phyloP scores from a whole-genome alignment of 169 alveolate genomes.

The Perkinsus olseni region DNA sequence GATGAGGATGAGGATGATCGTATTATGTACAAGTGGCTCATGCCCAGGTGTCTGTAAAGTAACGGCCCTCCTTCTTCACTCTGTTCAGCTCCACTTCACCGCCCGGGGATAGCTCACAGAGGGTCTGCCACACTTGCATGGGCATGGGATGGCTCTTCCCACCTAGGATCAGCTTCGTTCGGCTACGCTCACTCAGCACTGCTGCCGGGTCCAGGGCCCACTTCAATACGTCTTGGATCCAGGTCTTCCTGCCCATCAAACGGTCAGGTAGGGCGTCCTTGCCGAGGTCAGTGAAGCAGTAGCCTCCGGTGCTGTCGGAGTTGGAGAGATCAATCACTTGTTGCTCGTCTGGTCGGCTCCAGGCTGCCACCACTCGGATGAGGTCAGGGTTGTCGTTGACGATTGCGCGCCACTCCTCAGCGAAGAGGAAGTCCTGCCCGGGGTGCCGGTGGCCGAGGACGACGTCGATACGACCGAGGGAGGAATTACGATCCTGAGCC shows the following conservation, averaged over 20 bases:
- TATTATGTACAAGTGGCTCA: not conserved
- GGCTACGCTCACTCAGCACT: not conserved
- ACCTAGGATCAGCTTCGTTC: not conserved
- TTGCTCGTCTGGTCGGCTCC: not conserved
- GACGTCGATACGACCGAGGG: not conserved
- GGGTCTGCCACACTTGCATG: not conserved
- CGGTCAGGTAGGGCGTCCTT: not conserved
- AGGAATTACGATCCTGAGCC: not conserved
- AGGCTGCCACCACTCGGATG: not conserved
- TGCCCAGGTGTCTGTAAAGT: not conserved
- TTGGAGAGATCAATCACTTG: not conserved
- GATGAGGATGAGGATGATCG: too few relatives aligned
- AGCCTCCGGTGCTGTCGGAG: not conserved
- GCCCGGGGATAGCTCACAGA: not conserved
- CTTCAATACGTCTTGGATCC: not conserved
- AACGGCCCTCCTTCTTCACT: not conserved
- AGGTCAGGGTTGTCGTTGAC: not conserved
- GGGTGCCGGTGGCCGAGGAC: conserved; percentile 22
- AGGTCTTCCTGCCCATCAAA: not conserved
- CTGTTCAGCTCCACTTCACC: not conserved
- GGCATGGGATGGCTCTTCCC: not conserved
- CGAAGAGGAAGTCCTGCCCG: conserved; percentile 9
- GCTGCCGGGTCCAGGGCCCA: not conserved
- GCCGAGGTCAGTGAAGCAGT: not conserved
- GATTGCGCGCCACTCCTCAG: not conserved